These are phyloP conservation scores for Cnidoscolus chayamansa DNA, from an alignment of 441 rosid genomes.

Conservation along the genomic window DNA sequence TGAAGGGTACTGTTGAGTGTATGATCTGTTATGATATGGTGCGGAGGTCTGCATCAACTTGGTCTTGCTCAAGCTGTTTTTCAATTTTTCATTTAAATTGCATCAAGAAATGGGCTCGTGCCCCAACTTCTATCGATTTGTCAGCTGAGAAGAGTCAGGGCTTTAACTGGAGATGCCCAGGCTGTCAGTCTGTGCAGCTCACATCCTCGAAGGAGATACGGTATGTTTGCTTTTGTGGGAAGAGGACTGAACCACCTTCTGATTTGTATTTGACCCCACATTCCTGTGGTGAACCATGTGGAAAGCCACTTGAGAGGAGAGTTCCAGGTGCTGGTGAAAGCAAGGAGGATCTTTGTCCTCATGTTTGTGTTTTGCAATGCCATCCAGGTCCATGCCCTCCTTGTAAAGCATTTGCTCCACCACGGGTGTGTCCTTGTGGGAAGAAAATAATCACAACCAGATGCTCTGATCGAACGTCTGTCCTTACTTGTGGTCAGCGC, in stretches of 20 bases:
- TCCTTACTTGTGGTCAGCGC: slow-evolving; percentile 72
- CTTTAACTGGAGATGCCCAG: slow-evolving; percentile 97
- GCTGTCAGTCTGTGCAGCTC: slow-evolving; percentile 89
- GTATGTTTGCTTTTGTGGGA: slow-evolving; percentile 84
- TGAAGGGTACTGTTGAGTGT: slow-evolving; percentile 74
- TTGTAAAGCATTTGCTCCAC: slow-evolving; percentile 94
- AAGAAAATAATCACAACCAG: slow-evolving; percentile 78
- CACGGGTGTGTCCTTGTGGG: slow-evolving; percentile 82
- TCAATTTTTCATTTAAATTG: slow-evolving; percentile 92
- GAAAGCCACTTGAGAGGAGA: slow-evolving; percentile 81
- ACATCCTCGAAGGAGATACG: slow-evolving; percentile 70
- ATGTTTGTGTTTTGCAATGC: slow-evolving; percentile 91
- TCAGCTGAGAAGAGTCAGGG: slow-evolving; percentile 82
- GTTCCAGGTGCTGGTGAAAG: slow-evolving; percentile 32
- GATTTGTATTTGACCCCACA: slow-evolving; percentile 97
- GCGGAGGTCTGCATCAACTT: slow-evolving; percentile 68
- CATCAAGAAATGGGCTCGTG: slow-evolving; percentile 95
- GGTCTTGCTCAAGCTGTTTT: slow-evolving; percentile 97
- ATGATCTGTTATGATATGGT: slow-evolving; percentile 99
- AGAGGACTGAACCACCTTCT: slow-evolving; percentile 82
- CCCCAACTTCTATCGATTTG: slow-evolving; percentile 83
- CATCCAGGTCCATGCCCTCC: slow-evolving; percentile 99
- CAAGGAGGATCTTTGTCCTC: slow-evolving; percentile 78
- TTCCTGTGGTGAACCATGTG: slow-evolving; percentile 98
- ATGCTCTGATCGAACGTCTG: slow-evolving; percentile 80